Evolutionary conservation across 352 stramenopile species (phyloP).

Genomic region (Thraustochytrium sp.): DNA sequence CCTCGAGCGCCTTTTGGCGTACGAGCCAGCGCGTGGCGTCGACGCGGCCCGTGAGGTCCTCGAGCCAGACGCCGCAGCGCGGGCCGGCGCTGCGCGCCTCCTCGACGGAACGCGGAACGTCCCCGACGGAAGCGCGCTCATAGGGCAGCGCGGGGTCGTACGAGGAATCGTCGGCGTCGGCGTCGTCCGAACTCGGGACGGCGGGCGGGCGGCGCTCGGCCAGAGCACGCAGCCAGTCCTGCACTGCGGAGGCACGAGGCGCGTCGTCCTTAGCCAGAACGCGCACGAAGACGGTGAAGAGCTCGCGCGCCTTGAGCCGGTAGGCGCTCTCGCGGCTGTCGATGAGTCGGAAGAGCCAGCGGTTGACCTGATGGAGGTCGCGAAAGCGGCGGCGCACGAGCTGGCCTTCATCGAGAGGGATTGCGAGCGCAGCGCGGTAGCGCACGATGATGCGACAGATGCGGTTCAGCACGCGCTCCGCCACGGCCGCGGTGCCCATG

Average conservation of each 20-base stretch:
- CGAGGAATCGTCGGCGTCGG: background rate
- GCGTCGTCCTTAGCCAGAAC: background rate
- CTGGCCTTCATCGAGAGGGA: background rate
- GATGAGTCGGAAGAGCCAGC: slow-evolving; percentile 6
- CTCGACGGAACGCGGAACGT: background rate
- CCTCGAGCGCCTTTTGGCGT: background rate
- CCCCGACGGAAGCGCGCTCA: background rate
- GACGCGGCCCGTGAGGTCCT: slow-evolving; percentile 7
- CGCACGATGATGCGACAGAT: slow-evolving; percentile 18
- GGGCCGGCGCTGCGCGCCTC: background rate
- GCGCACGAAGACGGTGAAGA: slow-evolving; percentile 18
- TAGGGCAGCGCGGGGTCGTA: background rate
- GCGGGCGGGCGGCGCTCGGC: background rate
- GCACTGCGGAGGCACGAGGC: background rate
- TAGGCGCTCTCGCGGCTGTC: background rate
- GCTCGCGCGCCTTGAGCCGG: background rate
- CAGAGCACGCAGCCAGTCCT: background rate
- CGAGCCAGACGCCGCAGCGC: background rate
- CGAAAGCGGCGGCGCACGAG: background rate
- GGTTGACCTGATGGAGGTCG: slow-evolving; percentile 6
- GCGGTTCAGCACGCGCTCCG: background rate
- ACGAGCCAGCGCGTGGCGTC: slow-evolving; percentile 29
- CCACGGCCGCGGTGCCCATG: background rate
- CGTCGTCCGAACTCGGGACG: background rate
- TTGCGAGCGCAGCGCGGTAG: background rate